Evolutionary conservation across 2,329 filamentous ascomycete species (phyloP), one percentile per base, ranked within the genome.

Genomic region (Furcasterigmium furcatum): DNA sequence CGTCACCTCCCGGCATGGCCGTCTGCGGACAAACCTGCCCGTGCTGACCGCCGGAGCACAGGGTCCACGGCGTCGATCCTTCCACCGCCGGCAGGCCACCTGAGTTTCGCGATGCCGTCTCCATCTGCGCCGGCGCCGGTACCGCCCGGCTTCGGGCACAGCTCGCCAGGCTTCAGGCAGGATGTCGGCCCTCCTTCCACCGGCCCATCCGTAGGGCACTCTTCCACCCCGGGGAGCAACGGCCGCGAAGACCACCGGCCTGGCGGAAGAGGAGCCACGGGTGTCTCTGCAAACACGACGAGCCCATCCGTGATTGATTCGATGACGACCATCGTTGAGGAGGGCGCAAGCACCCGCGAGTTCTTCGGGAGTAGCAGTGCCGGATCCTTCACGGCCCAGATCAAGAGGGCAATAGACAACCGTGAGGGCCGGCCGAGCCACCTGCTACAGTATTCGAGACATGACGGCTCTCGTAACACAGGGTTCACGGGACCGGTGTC

Each of bases 361-460:
- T 73, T 71, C 47, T 74, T 74, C 45, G 71, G 71, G 0, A 72
- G 64, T 48, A 73, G 70, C 14, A 74, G 72, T 46, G 68, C 69
- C 1, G 69, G 70, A 0, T 70, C 69, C 3, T 74, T 74, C 40
- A 73, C 72, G 22, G 63, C 63, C 2, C 70, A 73, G 44, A 72
- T 74, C 32, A 71, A 67, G 43, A 65, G 61, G 1, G 70, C 69
- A 0, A 67, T 73, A 2, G 68, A 72, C 6, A 52, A 52, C 4
- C 52, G 58, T 4, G 34, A 64, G 0, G 58, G 58, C 4, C 29
- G 27, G 19, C 12, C n/a, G 13, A 42, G n/a, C 40, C 24, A 29
- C 40, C 16, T 19, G 3, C 34, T 19, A 18, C n/a, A 18, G 18
- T 12, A n/a, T n/a, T n/a, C n/a, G 12, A 27, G 7, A 27, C 24